These are phyloP conservation scores for Naganishia sp. DNA, from an alignment of 1,284 basidiomycete species.

Conservation along the genomic window DNA sequence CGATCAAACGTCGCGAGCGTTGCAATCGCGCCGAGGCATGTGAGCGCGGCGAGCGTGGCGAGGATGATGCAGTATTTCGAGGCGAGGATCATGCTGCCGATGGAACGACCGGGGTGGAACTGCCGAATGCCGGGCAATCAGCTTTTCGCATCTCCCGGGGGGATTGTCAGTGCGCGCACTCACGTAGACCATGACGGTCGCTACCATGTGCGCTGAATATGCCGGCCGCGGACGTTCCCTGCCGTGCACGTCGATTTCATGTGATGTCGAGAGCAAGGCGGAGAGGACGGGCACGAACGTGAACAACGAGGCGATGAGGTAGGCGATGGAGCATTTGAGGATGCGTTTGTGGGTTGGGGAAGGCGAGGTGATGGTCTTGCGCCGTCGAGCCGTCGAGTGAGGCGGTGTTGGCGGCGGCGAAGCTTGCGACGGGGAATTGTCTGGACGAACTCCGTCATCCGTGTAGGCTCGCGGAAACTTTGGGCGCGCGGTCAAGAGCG, in stretches of 20 bases:
- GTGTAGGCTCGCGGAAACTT: constrained; percentile 6
- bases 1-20: constrained; percentile 75
- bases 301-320: constrained; percentile 86
- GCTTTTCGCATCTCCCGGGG: too few species aligned
- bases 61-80: constrained; percentile 50
- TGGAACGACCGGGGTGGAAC: constrained; percentile 66
- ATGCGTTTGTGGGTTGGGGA: constrained; percentile 7
- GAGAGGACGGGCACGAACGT: constrained; percentile 71
- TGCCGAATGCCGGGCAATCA: constrained; percentile 31
- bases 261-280: constrained; percentile 42
- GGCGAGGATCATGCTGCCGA: constrained; percentile 79
- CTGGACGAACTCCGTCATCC: constrained; percentile 3
- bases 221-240: constrained; percentile 59
- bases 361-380: neutral
- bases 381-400: neutral
- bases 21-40: constrained; percentile 78
- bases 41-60: constrained; percentile 74
- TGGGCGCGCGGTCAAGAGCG: neutral
- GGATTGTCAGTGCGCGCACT: too few species aligned
- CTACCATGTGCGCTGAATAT: constrained; percentile 83
- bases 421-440: neutral
- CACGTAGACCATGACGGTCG: constrained; percentile 69
- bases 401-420: neutral
- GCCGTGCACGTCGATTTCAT: constrained; percentile 58
- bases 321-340: constrained; percentile 83